These are phyloP conservation scores for Podospora sp. DNA, from an alignment of 495 filamentous ascomycete species.

Conservation along the genomic window DNA sequence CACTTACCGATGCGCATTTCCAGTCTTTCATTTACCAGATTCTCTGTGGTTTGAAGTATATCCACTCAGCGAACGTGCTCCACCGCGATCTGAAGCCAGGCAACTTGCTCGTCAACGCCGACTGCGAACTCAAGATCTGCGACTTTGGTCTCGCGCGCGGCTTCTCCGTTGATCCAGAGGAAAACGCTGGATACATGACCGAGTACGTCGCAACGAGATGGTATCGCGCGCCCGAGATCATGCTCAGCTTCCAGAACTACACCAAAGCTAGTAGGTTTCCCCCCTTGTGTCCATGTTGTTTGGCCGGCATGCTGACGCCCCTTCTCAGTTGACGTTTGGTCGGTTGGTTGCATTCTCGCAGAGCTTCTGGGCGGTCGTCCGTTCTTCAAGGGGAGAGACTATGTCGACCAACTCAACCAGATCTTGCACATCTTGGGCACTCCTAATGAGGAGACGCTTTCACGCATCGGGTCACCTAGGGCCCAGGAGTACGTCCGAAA, in stretches of 20 bases:
- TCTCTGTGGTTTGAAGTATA: conserved; percentile 95
- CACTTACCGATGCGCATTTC: conserved; percentile 94
- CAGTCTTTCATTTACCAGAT: conserved; percentile 96
- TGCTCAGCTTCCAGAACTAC: conserved; percentile 99
- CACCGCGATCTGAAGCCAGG: conserved; percentile 97
- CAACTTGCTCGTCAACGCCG: conserved; percentile 95
- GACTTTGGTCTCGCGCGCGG: conserved; percentile 96
- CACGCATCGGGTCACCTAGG: conserved; percentile 90
- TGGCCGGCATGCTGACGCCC: conserved; percentile 15
- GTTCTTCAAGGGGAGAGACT: conserved; percentile 99
- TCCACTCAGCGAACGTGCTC: conserved; percentile 96
- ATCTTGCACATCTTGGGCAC: conserved; percentile 98
- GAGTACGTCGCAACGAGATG: conserved; percentile 98
- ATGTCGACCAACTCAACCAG: conserved; percentile 98
- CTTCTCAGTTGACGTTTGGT: conserved; percentile 93
- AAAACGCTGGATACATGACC: conserved; percentile 99
- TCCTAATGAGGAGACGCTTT: conserved; percentile 91
- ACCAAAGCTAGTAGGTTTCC: conserved; percentile 91
- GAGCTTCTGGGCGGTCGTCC: conserved; percentile 94
- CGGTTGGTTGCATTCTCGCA: conserved; percentile 95
- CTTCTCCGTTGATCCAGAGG: conserved; percentile 94
- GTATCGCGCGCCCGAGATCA: conserved; percentile 98
- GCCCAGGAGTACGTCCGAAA: conserved; percentile 99
- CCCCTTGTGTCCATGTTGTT: neutral
- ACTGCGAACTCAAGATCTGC: conserved; percentile 98